Percentiles rank a stretch among this genome's conserved stretches.
phyloP scores from a whole-genome alignment of 495 filamentous ascomycete species.

The Aspergillus cavernicola region DNA sequence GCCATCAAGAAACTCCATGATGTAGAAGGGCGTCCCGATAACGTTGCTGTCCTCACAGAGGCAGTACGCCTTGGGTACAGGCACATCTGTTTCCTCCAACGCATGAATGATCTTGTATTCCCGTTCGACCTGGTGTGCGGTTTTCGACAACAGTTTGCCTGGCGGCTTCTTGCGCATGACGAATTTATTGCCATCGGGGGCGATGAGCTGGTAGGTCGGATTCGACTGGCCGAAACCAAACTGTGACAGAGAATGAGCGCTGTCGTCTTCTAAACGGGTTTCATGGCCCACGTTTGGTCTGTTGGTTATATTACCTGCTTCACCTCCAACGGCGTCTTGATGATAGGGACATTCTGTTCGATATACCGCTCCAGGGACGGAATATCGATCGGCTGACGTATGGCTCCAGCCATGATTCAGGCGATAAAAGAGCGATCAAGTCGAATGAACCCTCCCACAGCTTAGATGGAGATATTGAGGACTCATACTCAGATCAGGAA shows the following conservation, averaged over 20 bases:
- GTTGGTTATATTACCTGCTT: conserved; percentile 65
- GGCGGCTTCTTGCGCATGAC: conserved; percentile 96
- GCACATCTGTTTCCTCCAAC: conserved; percentile 73
- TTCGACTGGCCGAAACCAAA: conserved; percentile 98
- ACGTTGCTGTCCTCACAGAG: conserved; percentile 78
- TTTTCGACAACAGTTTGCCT: conserved; percentile 83
- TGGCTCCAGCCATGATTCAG: conserved; percentile 73
- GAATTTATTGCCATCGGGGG: conserved; percentile 60
- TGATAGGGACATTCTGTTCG: conserved; percentile 66
- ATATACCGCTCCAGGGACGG: conserved; percentile 75
- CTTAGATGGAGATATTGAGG: conserved; percentile 56
- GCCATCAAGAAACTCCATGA: conserved; percentile 92
- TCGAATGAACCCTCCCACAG: conserved; percentile 16
- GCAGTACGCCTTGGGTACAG: conserved; percentile 78
- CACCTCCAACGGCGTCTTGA: conserved; percentile 75
- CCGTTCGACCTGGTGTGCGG: conserved; percentile 92
- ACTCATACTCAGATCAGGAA: conserved; percentile 1
- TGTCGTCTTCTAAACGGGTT: not conserved
- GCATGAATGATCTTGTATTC: conserved; percentile 90
- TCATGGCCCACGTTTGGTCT: not conserved
- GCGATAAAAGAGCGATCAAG: not conserved
- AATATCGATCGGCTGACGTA: conserved; percentile 86
- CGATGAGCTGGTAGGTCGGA: conserved; percentile 87
- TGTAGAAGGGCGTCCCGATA: conserved; percentile 89
- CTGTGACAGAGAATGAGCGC: conserved; percentile 38